Percentiles rank a stretch among this genome's conserved stretches.
Conservation (phyloP, 305 asterid genomes). For the Plantago coronopus region DNA sequence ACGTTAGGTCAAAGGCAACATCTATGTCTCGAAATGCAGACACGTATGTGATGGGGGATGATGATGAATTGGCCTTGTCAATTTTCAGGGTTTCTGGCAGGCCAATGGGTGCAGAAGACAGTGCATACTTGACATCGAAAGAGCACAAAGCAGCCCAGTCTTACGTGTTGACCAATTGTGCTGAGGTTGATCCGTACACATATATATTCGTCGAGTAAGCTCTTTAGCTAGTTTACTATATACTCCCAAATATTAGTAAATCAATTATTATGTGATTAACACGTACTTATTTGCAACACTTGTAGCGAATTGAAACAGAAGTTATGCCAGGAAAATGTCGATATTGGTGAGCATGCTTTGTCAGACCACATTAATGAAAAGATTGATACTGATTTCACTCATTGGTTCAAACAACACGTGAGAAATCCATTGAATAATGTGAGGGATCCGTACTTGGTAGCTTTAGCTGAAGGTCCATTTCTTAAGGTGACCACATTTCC, state of each 20-base stretch:
- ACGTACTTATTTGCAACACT: too few species aligned
- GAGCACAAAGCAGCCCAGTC: not conserved
- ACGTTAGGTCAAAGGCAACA: not conserved
- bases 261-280: not conserved
- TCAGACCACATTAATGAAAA: too few species aligned
- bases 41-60: not conserved
- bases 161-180: not conserved
- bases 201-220: too few species aligned
- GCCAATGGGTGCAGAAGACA: not conserved
- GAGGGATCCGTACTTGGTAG: not conserved
- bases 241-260: not conserved
- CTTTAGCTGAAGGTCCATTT: not conserved
- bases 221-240: too few species aligned
- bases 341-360: too few species aligned
- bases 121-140: not conserved
- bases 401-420: not conserved
- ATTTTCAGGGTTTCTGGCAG: not conserved
- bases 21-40: not conserved
- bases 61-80: not conserved
- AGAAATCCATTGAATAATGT: not conserved
- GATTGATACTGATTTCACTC: too few species aligned
- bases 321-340: too few species aligned
- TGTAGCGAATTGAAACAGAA: not conserved
- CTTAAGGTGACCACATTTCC: not conserved
- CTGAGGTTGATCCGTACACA: not conserved